Evolutionary conservation across 257 asterid genomes (phyloP).

Genomic region (Ligustrum vulgare): DNA sequence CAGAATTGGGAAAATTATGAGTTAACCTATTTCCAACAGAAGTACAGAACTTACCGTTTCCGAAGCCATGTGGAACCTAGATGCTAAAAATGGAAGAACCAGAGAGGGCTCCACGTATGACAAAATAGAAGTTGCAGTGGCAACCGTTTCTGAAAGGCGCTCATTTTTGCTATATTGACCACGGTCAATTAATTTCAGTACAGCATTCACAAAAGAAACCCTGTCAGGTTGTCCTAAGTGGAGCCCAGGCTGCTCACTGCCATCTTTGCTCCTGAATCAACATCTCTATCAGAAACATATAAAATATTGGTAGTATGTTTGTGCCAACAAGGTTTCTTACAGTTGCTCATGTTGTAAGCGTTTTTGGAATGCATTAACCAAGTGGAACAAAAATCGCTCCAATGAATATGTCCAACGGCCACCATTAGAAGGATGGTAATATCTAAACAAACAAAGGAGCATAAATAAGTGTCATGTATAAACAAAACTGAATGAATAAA

Average conservation of each 20-base stretch:
- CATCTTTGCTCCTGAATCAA: slow-evolving; percentile 68
- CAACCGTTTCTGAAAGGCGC: slow-evolving; percentile 93
- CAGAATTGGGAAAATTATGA: neutral
- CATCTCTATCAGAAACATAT: slow-evolving; percentile 26
- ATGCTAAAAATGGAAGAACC: slow-evolving; percentile 88
- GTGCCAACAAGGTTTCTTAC: slow-evolving; percentile 49
- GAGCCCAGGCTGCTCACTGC: slow-evolving; percentile 46
- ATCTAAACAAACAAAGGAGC: slow-evolving; percentile 42
- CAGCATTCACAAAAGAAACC: slow-evolving; percentile 66
- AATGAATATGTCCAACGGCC: slow-evolving; percentile 97
- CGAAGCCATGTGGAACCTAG: slow-evolving; percentile 97
- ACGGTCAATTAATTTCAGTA: slow-evolving; percentile 91
- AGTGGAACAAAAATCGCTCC: slow-evolving; percentile 80
- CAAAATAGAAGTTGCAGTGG: slow-evolving; percentile 86
- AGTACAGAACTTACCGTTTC: slow-evolving; percentile 76
- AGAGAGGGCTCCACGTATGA: slow-evolving; percentile 91
- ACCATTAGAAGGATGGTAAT: slow-evolving; percentile 99
- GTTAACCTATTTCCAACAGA: neutral
- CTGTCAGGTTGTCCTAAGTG: slow-evolving; percentile 72
- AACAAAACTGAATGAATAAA: slow-evolving; percentile 14
- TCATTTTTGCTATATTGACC: slow-evolving; percentile 98
- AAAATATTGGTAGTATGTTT: slow-evolving; percentile 14
- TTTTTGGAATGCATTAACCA: slow-evolving; percentile 74
- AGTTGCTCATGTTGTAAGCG: slow-evolving; percentile 88
- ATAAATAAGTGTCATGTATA: slow-evolving; percentile 16